These are phyloP conservation scores for Penstemon barbatus DNA, from an alignment of 257 asterid genomes.

Conservation along the genomic window DNA sequence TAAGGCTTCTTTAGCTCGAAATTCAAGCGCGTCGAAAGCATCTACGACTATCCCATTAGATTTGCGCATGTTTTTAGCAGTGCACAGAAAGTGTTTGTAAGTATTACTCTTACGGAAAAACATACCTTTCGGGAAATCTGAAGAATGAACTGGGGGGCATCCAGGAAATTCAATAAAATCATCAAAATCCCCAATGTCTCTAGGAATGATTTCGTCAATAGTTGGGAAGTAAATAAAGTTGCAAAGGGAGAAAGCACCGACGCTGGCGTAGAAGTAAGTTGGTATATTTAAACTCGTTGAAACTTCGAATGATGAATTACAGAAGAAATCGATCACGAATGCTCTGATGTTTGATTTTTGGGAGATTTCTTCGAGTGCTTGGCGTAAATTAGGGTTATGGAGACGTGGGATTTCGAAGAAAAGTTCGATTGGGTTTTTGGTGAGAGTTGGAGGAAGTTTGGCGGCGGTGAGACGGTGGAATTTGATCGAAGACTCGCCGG, in stretches of 20 bases:
- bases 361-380: constrained; percentile 35
- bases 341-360: constrained; percentile 32
- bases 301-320: constrained; percentile 36
- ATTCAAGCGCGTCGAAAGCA: constrained; percentile 34
- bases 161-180: constrained; percentile 32
- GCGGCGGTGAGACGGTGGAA: constrained; percentile 39
- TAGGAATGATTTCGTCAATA: constrained; percentile 14
- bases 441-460: constrained; percentile 14
- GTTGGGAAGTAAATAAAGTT: constrained; percentile 27
- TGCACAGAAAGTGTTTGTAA: constrained; percentile 28
- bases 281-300: constrained; percentile 35
- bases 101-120: constrained; percentile 25
- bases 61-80: constrained; percentile 27
- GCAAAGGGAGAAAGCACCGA: constrained; percentile 31
- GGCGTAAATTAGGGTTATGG: constrained; percentile 31
- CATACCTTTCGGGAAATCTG: constrained; percentile 27
- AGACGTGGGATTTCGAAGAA: constrained; percentile 42
- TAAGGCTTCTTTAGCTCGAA: constrained; percentile 35
- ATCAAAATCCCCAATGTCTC: constrained; percentile 1
- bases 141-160: constrained; percentile 25
- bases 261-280: constrained; percentile 34
- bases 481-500: constrained; percentile 27
- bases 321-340: constrained; percentile 41
- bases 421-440: constrained; percentile 25
- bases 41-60: constrained; percentile 32